phyloP scores from a whole-genome alignment of 1,284 basidiomycete genomes.

The Hemileia vastatrix region DNA sequence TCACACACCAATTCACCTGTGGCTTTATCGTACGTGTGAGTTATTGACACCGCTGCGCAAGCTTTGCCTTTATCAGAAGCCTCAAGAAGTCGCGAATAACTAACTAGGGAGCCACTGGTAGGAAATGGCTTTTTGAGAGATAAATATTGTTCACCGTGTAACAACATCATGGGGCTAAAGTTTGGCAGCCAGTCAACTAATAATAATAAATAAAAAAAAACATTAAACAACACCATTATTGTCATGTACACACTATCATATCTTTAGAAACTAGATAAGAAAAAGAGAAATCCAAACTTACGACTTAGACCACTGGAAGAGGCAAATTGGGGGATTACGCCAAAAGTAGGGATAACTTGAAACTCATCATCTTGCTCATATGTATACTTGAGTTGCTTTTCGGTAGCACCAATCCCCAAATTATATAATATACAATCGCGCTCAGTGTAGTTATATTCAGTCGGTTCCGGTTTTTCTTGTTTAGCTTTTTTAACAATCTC shows the following conservation, averaged over 20 bases:
- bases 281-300: constrained; percentile 16
- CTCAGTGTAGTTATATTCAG: constrained; percentile 68
- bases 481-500: constrained; percentile 75
- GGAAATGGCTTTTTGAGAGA: constrained; percentile 73
- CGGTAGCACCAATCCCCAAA: constrained; percentile 87
- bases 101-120: constrained; percentile 72
- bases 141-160: constrained; percentile 96
- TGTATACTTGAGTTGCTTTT: constrained; percentile 80
- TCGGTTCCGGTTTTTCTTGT: constrained; percentile 52
- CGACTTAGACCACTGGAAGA: constrained; percentile 51
- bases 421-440: constrained; percentile 93
- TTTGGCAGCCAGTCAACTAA: constrained; percentile 81
- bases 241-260: too few species aligned
- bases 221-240: too few species aligned
- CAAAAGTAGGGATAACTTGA: constrained; percentile 79
- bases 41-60: constrained; percentile 68
- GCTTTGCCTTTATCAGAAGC: constrained; percentile 86
- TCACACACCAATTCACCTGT: constrained; percentile 78
- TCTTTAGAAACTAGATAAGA: too few species aligned
- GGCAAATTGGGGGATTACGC: constrained; percentile 85
- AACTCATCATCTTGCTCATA: constrained; percentile 86
- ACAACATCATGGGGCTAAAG: constrained; percentile 89
- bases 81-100: constrained; percentile 57
- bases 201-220: constrained; percentile 45
- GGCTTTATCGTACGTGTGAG: constrained; percentile 67